These are phyloP conservation scores for Kalaharituber pfeilii DNA, from an alignment of 2,329 filamentous ascomycete species.

Conservation along the genomic window DNA sequence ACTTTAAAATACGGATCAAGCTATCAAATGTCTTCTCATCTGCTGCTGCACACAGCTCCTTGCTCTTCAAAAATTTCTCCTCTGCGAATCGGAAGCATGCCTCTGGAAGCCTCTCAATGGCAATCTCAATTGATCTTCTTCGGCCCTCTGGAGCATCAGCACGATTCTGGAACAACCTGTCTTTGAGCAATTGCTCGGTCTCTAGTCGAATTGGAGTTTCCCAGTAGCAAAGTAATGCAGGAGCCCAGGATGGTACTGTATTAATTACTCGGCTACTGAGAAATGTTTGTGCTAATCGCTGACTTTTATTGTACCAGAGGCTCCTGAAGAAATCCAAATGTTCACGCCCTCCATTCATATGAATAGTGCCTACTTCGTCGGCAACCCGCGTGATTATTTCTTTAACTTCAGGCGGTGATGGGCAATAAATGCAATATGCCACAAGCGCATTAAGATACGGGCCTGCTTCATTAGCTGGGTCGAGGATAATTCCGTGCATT, in stretches of 20 bases:
- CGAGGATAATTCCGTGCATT: slow-evolving; percentile 20
- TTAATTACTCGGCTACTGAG: slow-evolving; percentile 11
- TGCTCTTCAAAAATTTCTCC: slow-evolving; percentile 1
- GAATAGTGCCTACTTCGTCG: slow-evolving; percentile 34
- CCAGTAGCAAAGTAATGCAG: background rate
- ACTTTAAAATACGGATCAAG: background rate
- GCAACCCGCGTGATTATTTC: slow-evolving; percentile 25
- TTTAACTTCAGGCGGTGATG: slow-evolving; percentile 20
- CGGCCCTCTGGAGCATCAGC: background rate
- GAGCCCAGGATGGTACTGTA: background rate
- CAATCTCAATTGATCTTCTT: background rate
- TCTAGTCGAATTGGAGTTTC: background rate
- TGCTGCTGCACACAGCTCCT: background rate
- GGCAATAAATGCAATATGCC: slow-evolving; percentile 27
- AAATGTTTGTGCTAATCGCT: slow-evolving; percentile 1
- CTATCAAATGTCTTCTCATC: background rate
- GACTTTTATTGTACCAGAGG: slow-evolving; percentile 27
- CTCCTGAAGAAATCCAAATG: slow-evolving; percentile 34
- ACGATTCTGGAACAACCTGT: background rate
- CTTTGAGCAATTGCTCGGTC: background rate
- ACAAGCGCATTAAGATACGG: slow-evolving; percentile 32
- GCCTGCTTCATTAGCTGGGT: slow-evolving; percentile 26
- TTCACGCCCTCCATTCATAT: slow-evolving; percentile 32
- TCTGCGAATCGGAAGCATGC: background rate
- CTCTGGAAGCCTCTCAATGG: background rate